phyloP scores from a whole-genome alignment of 2,329 filamentous ascomycete species.

The Epichloe bromicola region DNA sequence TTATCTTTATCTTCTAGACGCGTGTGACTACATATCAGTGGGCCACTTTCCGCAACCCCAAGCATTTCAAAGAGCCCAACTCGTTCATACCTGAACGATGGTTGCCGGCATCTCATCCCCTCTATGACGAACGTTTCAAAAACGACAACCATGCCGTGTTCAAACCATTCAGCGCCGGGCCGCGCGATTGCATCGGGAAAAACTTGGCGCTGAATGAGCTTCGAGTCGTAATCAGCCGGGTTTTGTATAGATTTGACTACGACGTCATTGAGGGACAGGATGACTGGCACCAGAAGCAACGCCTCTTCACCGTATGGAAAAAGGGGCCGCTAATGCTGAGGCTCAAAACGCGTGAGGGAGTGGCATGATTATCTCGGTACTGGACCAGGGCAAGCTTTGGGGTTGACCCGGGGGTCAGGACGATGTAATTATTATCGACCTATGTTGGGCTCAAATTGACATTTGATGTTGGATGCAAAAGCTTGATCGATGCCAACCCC shows the following conservation, averaged over 20 bases:
- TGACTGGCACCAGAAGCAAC: constrained; percentile 11
- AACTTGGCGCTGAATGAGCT: constrained; percentile 34
- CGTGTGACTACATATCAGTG: constrained; percentile 30
- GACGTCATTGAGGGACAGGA: constrained; percentile 14
- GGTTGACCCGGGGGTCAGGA: too few species aligned
- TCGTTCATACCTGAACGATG: constrained; percentile 36
- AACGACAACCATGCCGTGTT: constrained; percentile 24
- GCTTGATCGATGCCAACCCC: too few species aligned
- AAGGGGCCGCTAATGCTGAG: constrained; percentile 9
- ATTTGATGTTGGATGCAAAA: too few species aligned
- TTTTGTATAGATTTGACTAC: constrained; percentile 34
- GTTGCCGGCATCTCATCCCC: constrained; percentile 12
- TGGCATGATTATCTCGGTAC: neutral
- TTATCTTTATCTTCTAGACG: constrained; percentile 18
- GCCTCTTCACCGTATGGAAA: constrained; percentile 10
- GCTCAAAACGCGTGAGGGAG: neutral
- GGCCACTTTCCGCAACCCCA: constrained; percentile 28
- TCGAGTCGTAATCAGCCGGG: constrained; percentile 29
- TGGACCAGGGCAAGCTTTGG: too few species aligned
- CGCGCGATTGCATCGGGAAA: constrained; percentile 28
- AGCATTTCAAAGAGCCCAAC: constrained; percentile 31
- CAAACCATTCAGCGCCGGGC: constrained; percentile 26
- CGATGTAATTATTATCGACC: too few species aligned
- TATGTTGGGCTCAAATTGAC: too few species aligned
- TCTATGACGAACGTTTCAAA: constrained; percentile 24